phyloP scores from a whole-genome alignment of 306 rosid genomes.

The Vigna unguiculata region DNA sequence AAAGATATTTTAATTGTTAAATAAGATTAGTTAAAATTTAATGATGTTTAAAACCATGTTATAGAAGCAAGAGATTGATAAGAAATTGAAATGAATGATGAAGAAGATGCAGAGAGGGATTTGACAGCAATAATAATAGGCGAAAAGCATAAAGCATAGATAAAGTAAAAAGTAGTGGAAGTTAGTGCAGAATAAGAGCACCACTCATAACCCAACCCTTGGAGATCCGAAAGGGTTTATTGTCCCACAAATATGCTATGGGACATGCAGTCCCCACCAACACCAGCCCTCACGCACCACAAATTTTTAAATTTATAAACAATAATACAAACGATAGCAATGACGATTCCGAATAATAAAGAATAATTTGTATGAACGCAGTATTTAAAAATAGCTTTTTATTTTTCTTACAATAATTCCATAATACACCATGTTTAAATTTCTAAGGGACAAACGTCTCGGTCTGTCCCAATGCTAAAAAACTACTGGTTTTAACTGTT shows the following conservation, averaged over 20 bases:
- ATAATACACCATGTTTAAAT: background rate
- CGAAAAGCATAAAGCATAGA: background rate
- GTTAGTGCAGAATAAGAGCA: background rate
- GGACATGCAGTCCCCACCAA: background rate
- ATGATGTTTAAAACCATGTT: too few species aligned
- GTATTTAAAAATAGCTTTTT: too few species aligned
- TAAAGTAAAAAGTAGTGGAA: background rate
- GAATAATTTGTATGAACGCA: background rate
- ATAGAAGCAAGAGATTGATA: too few species aligned
- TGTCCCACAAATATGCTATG: background rate
- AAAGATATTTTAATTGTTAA: too few species aligned
- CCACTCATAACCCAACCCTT: constrained; percentile 19
- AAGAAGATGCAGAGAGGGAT: background rate
- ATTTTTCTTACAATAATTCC: background rate
- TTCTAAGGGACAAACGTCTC: too few species aligned
- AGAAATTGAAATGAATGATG: too few species aligned
- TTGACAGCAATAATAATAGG: too few species aligned
- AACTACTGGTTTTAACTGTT: too few species aligned
- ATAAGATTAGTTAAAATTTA: too few species aligned
- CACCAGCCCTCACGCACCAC: background rate
- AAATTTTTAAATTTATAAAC: background rate
- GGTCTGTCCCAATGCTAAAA: too few species aligned
- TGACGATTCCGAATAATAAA: constrained; percentile 14
- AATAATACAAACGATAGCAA: background rate
- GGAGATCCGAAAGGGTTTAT: constrained; percentile 35